Evolutionary conservation across 495 filamentous ascomycete genomes (phyloP).

Genomic region (Entonaema liquescens): DNA sequence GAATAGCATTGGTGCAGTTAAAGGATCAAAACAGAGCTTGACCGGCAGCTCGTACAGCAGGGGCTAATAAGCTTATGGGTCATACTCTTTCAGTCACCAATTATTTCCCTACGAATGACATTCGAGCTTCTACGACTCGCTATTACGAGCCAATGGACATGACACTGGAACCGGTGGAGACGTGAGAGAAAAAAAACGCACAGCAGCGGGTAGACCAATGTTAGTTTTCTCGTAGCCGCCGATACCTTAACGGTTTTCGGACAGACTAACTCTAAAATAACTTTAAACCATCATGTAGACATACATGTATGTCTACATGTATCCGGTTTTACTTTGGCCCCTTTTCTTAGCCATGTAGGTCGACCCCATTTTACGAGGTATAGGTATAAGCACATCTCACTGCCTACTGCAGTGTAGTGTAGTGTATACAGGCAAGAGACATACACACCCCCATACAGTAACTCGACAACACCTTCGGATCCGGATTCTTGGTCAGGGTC

Average conservation of each 20-base stretch:
- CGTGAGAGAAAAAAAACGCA: conserved; percentile 24
- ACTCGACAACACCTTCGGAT: conserved; percentile 5
- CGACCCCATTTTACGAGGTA: neutral
- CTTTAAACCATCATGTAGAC: neutral
- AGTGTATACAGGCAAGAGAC: neutral
- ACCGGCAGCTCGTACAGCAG: neutral
- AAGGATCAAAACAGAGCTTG: neutral
- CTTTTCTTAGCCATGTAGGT: neutral
- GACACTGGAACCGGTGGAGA: conserved; percentile 30
- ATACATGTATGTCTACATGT: neutral
- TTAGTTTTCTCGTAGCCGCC: conserved; percentile 30
- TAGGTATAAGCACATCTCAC: conserved; percentile 9
- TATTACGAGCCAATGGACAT: conserved; percentile 21
- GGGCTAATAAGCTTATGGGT: conserved; percentile 19
- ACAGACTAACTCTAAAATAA: conserved; percentile 22
- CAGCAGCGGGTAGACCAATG: conserved; percentile 39
- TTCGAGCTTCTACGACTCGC: conserved; percentile 27
- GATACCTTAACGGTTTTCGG: conserved; percentile 17
- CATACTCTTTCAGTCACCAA: conserved; percentile 24
- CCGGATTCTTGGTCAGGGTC: conserved; percentile 20
- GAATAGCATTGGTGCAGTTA: neutral
- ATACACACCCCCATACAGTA: neutral
- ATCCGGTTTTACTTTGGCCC: neutral
- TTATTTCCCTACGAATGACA: conserved; percentile 28
- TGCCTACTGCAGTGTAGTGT: neutral